Percentiles rank a stretch among this genome's conserved stretches.
Conservation (phyloP, 2,329 filamentous ascomycete species). For the Rhinocladiella mackenziei region DNA sequence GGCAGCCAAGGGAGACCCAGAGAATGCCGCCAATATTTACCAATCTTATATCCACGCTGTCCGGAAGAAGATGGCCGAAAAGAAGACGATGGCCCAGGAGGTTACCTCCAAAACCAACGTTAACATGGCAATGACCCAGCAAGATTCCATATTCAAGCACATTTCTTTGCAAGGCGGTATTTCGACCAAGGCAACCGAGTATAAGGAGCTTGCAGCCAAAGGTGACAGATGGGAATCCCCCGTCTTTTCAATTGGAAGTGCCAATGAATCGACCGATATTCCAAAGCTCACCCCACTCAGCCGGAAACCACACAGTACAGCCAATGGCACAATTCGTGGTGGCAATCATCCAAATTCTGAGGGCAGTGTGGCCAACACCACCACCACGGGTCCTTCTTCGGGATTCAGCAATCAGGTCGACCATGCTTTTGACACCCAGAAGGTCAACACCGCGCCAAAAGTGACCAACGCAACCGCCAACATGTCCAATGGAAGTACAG, state of each 20-base stretch:
- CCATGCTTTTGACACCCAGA: conserved; percentile 35
- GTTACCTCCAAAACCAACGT: conserved; percentile 64
- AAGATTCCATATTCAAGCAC: conserved; percentile 88
- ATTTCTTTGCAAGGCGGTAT: conserved; percentile 83
- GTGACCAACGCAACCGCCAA: conserved; percentile 8
- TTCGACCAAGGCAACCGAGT: conserved; percentile 89
- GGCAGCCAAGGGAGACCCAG: conserved; percentile 64
- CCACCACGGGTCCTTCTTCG: no score
- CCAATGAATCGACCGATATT: conserved; percentile 67
- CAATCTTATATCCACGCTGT: conserved; percentile 73
- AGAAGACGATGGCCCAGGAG: conserved; percentile 70
- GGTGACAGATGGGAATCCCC: conserved; percentile 93
- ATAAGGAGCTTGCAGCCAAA: conserved; percentile 79
- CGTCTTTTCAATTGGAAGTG: conserved; percentile 81
- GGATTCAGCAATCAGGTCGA: conserved; percentile 45
- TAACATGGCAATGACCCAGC: conserved; percentile 77
- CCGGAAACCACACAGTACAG: conserved; percentile 56
- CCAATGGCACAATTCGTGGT: conserved; percentile 36
- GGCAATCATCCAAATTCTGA: conserved; percentile 26
- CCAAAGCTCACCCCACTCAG: conserved; percentile 54
- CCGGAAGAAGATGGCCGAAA: conserved; percentile 68
- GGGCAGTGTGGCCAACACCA: no score
- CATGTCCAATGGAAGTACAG: conserved; percentile 18
- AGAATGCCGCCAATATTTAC: conserved; percentile 77
- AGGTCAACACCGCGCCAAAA: conserved; percentile 6